A percentile compares a stretch with the other conserved stretches of the same genome.
phyloP scores from a whole-genome alignment of 2,329 filamentous ascomycete genomes.

The Metarhizium rileyi region DNA sequence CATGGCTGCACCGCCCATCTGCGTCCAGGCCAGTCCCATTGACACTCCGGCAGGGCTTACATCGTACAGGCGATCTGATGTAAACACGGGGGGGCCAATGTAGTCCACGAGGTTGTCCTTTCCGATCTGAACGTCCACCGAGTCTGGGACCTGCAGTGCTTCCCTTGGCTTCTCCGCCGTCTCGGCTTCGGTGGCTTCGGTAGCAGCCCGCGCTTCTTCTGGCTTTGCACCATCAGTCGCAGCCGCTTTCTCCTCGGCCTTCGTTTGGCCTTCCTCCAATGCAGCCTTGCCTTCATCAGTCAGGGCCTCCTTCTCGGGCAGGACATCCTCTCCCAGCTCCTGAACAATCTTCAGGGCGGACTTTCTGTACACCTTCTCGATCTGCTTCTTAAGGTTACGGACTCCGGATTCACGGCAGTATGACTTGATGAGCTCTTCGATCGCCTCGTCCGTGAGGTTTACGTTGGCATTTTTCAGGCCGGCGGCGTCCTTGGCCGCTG shows the following conservation, averaged over 20 bases:
- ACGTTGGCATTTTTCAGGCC: constrained; percentile 88
- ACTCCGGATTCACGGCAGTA: constrained; percentile 97
- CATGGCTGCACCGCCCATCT: constrained; percentile 89
- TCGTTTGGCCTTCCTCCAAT: constrained; percentile 59
- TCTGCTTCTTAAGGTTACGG: constrained; percentile 97
- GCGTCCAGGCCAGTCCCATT: constrained; percentile 97
- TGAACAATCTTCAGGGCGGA: constrained; percentile 95
- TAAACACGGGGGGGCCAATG: constrained; percentile 91
- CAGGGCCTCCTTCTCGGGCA: constrained; percentile 71
- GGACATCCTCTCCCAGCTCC: constrained; percentile 75
- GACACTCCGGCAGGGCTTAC: constrained; percentile 86
- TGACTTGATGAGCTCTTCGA: constrained; percentile 94
- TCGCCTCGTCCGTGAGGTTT: constrained; percentile 73
- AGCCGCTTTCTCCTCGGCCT: constrained; percentile 49
- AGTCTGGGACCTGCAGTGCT: constrained; percentile 73
- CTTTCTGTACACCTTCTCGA: constrained; percentile 98
- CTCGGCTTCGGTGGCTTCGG: constrained; percentile 26
- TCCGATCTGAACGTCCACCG: constrained; percentile 74
- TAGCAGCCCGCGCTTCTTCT: constrained; percentile 15
- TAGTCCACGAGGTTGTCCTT: constrained; percentile 94
- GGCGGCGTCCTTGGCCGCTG: constrained; percentile 87
- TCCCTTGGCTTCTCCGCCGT: constrained; percentile 60
- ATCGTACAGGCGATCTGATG: constrained; percentile 90
- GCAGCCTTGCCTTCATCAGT: constrained; percentile 80
- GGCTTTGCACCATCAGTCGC: constrained; percentile 16